These are phyloP conservation scores for Lentinula novae-zelandiae DNA, from an alignment of 1,284 basidiomycete species.

Conservation along the genomic window DNA sequence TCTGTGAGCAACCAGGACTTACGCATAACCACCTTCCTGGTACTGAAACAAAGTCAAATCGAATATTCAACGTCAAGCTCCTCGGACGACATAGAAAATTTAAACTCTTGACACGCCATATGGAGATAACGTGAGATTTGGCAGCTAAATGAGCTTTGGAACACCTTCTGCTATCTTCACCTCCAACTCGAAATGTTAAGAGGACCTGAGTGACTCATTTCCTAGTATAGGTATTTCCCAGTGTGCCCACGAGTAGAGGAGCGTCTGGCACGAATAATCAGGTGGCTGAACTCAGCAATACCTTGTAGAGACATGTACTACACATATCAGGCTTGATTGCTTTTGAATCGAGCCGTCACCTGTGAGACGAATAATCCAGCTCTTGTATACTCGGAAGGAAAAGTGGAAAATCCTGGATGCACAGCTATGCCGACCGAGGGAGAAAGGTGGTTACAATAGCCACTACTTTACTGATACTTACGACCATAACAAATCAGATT, in stretches of 20 bases:
- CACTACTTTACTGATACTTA: too few species aligned
- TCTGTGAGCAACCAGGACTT: too few species aligned
- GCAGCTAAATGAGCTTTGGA: not conserved
- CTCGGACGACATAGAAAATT: not conserved
- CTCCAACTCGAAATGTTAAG: not conserved
- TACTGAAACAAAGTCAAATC: too few species aligned
- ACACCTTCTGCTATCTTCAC: not conserved
- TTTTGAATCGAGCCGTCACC: not conserved
- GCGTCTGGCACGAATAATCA: not conserved
- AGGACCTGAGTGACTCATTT: not conserved
- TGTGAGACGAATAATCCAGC: not conserved
- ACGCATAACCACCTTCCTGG: too few species aligned
- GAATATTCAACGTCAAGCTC: not conserved
- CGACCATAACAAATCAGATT: too few species aligned
- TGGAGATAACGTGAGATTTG: not conserved
- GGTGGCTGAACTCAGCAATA: not conserved
- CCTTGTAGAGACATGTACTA: too few species aligned
- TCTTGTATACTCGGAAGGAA: too few species aligned
- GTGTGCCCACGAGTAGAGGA: not conserved
- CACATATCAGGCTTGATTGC: not conserved
- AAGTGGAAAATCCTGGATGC: too few species aligned
- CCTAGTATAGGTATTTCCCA: not conserved
- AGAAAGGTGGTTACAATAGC: too few species aligned
- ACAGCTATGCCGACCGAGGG: too few species aligned
- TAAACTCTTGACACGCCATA: not conserved